Conservation (phyloP, 495 filamentous ascomycete genomes). For the Letharia lupina region DNA sequence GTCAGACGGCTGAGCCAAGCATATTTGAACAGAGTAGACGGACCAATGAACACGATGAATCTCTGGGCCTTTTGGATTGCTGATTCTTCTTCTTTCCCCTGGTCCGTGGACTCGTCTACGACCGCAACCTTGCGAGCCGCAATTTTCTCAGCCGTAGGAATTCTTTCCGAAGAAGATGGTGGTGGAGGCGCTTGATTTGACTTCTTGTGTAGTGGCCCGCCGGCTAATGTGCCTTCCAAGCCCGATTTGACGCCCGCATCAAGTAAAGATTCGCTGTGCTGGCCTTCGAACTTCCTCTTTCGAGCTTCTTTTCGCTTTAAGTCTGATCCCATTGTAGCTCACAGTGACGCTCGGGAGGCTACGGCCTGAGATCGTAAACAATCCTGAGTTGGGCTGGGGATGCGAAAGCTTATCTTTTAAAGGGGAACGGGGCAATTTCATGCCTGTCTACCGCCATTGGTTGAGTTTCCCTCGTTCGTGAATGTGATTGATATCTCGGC, state of each 20-base stretch:
- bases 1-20: constrained; percentile 11
- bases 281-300: constrained; percentile 19
- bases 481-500: too few relatives aligned
- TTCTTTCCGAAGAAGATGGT: neutral
- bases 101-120: neutral
- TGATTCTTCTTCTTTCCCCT: neutral
- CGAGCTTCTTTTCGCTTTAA: constrained; percentile 22
- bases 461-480: too few relatives aligned
- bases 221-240: neutral
- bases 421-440: too few relatives aligned
- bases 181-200: neutral
- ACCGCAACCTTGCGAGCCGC: neutral
- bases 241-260: constrained; percentile 23
- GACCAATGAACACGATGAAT: constrained; percentile 82
- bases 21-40: neutral
- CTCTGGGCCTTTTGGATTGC: constrained; percentile 42
- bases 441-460: too few relatives aligned
- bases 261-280: neutral
- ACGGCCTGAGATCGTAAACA: too few relatives aligned
- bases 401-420: too few relatives aligned
- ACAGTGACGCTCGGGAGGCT: neutral
- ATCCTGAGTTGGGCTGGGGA: too few relatives aligned
- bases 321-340: constrained; percentile 16
- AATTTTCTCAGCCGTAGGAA: neutral
- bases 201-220: constrained; percentile 1